Evolutionary conservation across 1,284 basidiomycete genomes (phyloP).

Genomic region (Tranzscheliella williamsii): DNA sequence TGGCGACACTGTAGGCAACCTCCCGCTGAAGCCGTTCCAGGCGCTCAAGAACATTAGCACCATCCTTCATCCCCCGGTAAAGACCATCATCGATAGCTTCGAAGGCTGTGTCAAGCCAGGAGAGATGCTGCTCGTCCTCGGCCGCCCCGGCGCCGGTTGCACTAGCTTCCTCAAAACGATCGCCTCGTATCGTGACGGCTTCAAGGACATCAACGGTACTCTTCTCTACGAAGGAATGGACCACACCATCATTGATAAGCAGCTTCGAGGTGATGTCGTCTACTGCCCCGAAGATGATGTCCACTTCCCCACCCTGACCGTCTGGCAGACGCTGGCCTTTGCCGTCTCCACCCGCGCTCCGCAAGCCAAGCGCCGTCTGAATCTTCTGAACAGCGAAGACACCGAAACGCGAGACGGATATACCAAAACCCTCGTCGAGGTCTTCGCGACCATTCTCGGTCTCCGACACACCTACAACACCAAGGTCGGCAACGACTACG

Average conservation of each 20-base stretch:
- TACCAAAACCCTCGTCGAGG: slow-evolving; percentile 38
- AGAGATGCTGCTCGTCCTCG: slow-evolving; percentile 56
- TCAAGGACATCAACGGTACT: slow-evolving; percentile 42
- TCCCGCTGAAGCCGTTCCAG: slow-evolving; percentile 33
- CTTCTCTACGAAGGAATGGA: slow-evolving; percentile 45
- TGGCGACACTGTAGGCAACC: slow-evolving; percentile 28
- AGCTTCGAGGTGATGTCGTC: slow-evolving; percentile 44
- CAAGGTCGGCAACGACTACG: slow-evolving; percentile 59
- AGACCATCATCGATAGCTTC: slow-evolving; percentile 45
- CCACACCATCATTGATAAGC: slow-evolving; percentile 43
- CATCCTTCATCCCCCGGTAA: slow-evolving; percentile 38
- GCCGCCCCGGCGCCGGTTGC: slow-evolving; percentile 53
- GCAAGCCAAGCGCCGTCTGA: slow-evolving; percentile 29
- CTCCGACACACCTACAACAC: slow-evolving; percentile 54
- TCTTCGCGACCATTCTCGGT: slow-evolving; percentile 48
- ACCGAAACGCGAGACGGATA: slow-evolving; percentile 26
- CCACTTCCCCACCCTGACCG: slow-evolving; percentile 48
- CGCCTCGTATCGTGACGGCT: slow-evolving; percentile 53
- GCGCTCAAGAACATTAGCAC: slow-evolving; percentile 14
- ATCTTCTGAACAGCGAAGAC: slow-evolving; percentile 10
- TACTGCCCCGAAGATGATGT: slow-evolving; percentile 46
- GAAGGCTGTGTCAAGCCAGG: slow-evolving; percentile 52
- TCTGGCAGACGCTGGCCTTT: slow-evolving; percentile 47
- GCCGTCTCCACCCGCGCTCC: slow-evolving; percentile 50
- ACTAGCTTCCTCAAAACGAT: slow-evolving; percentile 52